These are phyloP conservation scores for Phytophthora capsici DNA, from an alignment of 352 stramenopile species.

Conservation along the genomic window DNA sequence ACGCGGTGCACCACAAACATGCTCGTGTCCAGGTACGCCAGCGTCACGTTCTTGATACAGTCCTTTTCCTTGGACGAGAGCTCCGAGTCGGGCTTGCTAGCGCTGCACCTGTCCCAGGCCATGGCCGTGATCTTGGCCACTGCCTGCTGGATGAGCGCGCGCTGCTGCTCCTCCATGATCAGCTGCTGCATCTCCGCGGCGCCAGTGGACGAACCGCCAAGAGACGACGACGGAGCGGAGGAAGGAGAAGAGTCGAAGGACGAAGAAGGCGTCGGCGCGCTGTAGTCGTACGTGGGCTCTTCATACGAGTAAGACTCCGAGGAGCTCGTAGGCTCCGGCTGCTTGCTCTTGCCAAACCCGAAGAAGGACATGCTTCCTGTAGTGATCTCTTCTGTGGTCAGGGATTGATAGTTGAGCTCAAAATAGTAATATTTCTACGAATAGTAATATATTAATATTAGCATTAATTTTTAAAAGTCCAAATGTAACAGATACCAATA, in stretches of 20 bases:
- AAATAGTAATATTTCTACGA: too few relatives aligned
- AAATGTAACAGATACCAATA: too few relatives aligned
- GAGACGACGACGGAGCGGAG: conserved; percentile 30
- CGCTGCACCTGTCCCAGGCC: conserved; percentile 91
- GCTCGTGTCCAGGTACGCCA: conserved; percentile 89
- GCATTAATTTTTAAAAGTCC: too few relatives aligned
- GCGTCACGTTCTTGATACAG: conserved; percentile 90
- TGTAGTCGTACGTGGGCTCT: conserved; percentile 83
- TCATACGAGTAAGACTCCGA: conserved; percentile 70
- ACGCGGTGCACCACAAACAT: conserved; percentile 86
- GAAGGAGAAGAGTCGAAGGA: conserved; percentile 44
- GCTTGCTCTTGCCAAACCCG: conserved; percentile 78
- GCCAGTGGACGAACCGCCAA: conserved; percentile 38
- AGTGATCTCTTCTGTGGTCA: background rate
- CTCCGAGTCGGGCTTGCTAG: conserved; percentile 81
- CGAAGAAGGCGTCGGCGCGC: conserved; percentile 38
- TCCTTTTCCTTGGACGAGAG: conserved; percentile 82
- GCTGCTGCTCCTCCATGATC: conserved; percentile 89
- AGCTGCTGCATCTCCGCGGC: conserved; percentile 80
- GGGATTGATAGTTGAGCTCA: too few relatives aligned
- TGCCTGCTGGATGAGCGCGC: conserved; percentile 86
- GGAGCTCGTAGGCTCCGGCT: conserved; percentile 50
- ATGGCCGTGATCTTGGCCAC: conserved; percentile 91
- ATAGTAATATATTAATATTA: too few relatives aligned
- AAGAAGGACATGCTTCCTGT: conserved; percentile 77